These are phyloP conservation scores for Saccharomycopsis fermentans DNA, from an alignment of 805 yeast species.

Conservation along the genomic window DNA sequence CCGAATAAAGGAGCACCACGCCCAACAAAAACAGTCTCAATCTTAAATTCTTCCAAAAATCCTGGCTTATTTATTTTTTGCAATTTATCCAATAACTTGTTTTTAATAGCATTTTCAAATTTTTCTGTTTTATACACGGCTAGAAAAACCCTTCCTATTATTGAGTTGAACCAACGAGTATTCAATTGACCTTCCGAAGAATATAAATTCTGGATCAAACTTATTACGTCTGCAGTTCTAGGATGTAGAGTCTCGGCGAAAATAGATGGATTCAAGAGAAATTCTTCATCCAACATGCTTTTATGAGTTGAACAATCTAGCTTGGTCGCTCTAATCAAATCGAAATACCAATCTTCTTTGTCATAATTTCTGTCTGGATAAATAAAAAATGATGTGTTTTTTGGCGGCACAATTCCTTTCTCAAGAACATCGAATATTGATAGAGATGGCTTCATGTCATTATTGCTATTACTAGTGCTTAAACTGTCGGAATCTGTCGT, in stretches of 20 bases:
- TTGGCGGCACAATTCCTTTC: constrained; percentile 26
- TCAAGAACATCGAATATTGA: constrained; percentile 19
- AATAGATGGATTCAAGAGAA: constrained; percentile 42
- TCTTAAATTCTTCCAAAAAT: constrained; percentile 72
- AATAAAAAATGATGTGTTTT: constrained; percentile 39
- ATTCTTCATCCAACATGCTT: constrained; percentile 20
- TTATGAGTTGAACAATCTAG: constrained; percentile 21
- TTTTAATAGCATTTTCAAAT: constrained; percentile 46
- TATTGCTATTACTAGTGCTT: background rate
- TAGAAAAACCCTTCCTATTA: constrained; percentile 73
- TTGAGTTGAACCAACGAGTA: constrained; percentile 85
- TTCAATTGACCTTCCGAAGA: constrained; percentile 76
- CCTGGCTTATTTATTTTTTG: constrained; percentile 79
- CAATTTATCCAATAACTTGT: constrained; percentile 59
- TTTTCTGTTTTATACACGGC: constrained; percentile 63
- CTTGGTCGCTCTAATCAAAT: constrained; percentile 68
- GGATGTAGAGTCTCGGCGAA: constrained; percentile 69
- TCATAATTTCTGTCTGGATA: constrained; percentile 70
- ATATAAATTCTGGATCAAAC: constrained; percentile 64
- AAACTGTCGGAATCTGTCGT: constrained; percentile 1
- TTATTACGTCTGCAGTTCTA: constrained; percentile 59
- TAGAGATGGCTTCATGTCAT: constrained; percentile 5
- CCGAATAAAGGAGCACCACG: constrained; percentile 71
- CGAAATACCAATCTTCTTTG: constrained; percentile 91
- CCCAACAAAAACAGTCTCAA: constrained; percentile 67